Conservation (phyloP, 257 asterid species). For the Coffea eugenioides region DNA sequence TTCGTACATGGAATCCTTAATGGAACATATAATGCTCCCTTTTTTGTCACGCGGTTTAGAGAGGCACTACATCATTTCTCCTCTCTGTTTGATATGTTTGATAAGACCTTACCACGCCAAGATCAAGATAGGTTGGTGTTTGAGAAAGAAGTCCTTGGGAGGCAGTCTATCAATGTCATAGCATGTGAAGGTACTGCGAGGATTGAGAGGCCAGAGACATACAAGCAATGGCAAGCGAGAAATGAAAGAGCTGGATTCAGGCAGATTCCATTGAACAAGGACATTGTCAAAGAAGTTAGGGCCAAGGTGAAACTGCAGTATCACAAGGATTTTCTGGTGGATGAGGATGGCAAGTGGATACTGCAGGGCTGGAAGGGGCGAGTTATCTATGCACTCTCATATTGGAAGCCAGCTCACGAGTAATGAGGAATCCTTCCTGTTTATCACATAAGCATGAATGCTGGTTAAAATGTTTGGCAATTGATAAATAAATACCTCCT, state of each 20-base stretch:
- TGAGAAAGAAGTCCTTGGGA: constrained; percentile 31
- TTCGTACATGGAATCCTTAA: constrained; percentile 39
- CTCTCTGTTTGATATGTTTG: constrained; percentile 39
- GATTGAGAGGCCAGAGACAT: constrained; percentile 40
- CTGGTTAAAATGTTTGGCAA: background rate
- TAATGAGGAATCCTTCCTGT: background rate
- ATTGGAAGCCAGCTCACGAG: constrained; percentile 29
- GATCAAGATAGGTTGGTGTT: constrained; percentile 30
- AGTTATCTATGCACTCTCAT: constrained; percentile 36
- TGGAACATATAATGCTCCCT: constrained; percentile 30
- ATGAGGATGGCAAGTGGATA: constrained; percentile 38
- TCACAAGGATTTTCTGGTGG: constrained; percentile 34
- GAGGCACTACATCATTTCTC: constrained; percentile 35
- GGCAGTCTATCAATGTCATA: constrained; percentile 31
- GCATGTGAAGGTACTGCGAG: constrained; percentile 42
- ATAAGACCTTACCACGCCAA: constrained; percentile 21
- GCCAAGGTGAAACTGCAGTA: constrained; percentile 19
- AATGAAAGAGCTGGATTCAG: constrained; percentile 33
- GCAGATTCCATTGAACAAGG: constrained; percentile 29
- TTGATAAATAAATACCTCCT: background rate
- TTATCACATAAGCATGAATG: background rate
- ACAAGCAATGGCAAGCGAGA: constrained; percentile 36
- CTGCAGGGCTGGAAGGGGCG: constrained; percentile 46
- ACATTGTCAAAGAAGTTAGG: constrained; percentile 14
- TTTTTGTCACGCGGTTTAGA: constrained; percentile 23